These are phyloP conservation scores for Talinum fruticosum DNA, from an alignment of 148 eudicot species.

Conservation along the genomic window DNA sequence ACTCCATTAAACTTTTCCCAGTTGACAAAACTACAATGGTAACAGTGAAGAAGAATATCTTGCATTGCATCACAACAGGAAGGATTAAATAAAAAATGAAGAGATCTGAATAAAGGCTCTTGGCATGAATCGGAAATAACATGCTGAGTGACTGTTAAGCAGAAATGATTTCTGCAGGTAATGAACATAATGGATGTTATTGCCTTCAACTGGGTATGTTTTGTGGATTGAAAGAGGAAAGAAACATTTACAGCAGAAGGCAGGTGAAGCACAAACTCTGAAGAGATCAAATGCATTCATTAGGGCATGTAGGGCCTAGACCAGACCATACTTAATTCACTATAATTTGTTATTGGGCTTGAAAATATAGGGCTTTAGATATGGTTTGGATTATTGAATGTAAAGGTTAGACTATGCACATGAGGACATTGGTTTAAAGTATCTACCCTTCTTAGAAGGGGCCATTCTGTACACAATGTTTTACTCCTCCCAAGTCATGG, in stretches of 20 bases:
- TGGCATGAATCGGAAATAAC: not conserved
- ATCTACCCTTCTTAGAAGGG: not conserved
- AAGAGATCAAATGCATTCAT: not conserved
- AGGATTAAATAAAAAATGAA: not conserved
- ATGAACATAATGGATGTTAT: not conserved
- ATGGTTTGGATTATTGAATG: not conserved
- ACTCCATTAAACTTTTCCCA: not conserved
- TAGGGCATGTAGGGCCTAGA: not conserved
- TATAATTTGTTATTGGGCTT: not conserved
- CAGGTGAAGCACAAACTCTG: no score
- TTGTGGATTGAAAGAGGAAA: not conserved
- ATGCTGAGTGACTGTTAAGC: not conserved
- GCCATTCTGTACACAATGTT: not conserved
- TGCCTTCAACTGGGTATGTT: not conserved
- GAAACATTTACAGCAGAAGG: not conserved
- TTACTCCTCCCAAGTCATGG: not conserved
- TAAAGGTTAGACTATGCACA: not conserved
- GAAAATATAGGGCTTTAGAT: not conserved
- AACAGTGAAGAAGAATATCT: not conserved
- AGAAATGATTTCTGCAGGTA: not conserved
- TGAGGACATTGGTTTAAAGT: no score
- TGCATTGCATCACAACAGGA: not conserved
- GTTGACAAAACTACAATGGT: not conserved
- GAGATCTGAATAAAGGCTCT: not conserved
- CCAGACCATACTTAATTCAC: not conserved